A percentile compares a stretch with the other conserved stretches of the same genome.
Evolutionary conservation across 495 filamentous ascomycete genomes (phyloP).

Genomic region (Talaromyces wortmannii): DNA sequence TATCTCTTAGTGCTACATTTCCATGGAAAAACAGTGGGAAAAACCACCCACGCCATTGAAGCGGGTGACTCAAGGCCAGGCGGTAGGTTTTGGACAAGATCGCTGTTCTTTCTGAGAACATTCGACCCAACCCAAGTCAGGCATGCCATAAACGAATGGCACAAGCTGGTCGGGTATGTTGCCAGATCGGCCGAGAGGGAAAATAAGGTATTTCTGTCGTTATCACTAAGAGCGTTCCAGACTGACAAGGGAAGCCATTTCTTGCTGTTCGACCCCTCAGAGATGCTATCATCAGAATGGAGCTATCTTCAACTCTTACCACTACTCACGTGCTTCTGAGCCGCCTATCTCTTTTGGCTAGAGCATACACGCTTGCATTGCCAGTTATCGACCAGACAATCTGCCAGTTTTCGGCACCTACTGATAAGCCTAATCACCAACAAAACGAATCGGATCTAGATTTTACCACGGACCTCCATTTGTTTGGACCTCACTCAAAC

Average conservation of each 20-base stretch:
- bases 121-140: constrained; percentile 56
- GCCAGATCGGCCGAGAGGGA: constrained; percentile 28
- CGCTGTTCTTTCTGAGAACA: constrained; percentile 35
- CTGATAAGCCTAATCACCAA: constrained; percentile 15
- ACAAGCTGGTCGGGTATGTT: constrained; percentile 42
- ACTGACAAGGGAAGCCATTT: constrained; percentile 36
- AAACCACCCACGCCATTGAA: constrained; percentile 9
- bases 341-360: constrained; percentile 50
- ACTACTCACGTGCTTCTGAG: constrained; percentile 56
- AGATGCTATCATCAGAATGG: constrained; percentile 63
- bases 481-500: constrained; percentile 50
- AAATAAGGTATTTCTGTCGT: constrained; percentile 25
- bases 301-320: constrained; percentile 65
- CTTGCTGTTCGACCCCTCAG: constrained; percentile 54
- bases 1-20: constrained; percentile 33
- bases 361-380: constrained; percentile 47
- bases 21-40: constrained; percentile 22
- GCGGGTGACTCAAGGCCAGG: constrained; percentile 22
- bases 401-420: constrained; percentile 52
- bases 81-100: constrained; percentile 38
- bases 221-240: neutral
- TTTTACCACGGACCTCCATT: constrained; percentile 44
- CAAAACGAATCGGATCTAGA: constrained; percentile 22
- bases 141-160: constrained; percentile 50
- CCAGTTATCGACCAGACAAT: constrained; percentile 64